Base-by-base conservation (phyloP, 768 basidiomycete species). In the Chalciporus piperatus region DNA sequence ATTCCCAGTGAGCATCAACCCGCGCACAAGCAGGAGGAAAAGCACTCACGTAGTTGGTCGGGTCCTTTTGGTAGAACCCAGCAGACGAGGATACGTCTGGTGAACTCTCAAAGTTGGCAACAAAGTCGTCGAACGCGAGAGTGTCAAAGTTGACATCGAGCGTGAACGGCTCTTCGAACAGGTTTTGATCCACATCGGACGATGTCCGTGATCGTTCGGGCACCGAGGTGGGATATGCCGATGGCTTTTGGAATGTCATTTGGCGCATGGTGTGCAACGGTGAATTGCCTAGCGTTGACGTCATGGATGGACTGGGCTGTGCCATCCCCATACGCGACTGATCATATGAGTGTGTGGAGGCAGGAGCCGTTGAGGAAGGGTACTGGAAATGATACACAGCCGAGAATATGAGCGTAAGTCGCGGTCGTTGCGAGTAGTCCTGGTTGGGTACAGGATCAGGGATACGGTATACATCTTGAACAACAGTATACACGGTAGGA, bases 401-500 rank as follows among this genome's bases (percentile, higher is more conserved):
- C 12, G 80, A 81, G 66, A 83, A 85, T 45, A 82, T 69, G 28
- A 72, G 55, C 1, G 67, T 59, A 20, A 58, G 64, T 8, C 59
- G 66, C 14, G 66, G 58, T 2, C 68, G 66, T n/a, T 48, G 54
- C 6, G 58, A 45, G 14, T 48, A 47, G 33, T 45, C 47, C 40
- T 52, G 52, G 12, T 58, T 62, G 23, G 71, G 59, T 23, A 58
- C 57, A 20, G 46, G 35, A 27, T 69, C 64, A 16, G 59, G 59
- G 23, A 72, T 59, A 41, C 63, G 65, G 47, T 67, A 60, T 41
- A 89, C 81, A 45, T 84, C 80, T 62, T 89, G 87, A 39, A 81
- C 69, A 60, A 89, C 85, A 3, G 77, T 80, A 65, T 79, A 89
- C 49, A 76, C 67, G 4, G 84, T 80, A 19, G 85, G 83, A 66